A percentile compares a stretch with the other conserved stretches of the same genome.
phyloP scores from a whole-genome alignment of 495 filamentous ascomycete genomes.

The Penicillium soppii region DNA sequence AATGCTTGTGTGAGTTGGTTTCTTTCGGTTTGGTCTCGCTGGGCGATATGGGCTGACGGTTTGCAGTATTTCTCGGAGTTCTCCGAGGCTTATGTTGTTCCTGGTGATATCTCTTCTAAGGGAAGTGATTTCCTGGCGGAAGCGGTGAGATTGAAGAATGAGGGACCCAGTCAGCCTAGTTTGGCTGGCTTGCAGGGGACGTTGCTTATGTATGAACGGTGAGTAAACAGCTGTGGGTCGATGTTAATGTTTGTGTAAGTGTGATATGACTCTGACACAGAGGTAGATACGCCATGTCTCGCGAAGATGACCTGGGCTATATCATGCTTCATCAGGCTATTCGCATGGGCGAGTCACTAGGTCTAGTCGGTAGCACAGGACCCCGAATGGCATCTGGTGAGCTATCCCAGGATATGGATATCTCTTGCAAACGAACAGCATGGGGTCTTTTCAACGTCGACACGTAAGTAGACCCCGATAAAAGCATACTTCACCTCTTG shows the following conservation, averaged over 20 bases:
- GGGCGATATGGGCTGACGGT: neutral
- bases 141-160: conserved; percentile 34
- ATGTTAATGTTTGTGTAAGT: no score
- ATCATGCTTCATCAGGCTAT: conserved; percentile 44
- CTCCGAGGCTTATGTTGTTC: conserved; percentile 42
- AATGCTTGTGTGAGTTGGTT: conserved; percentile 45
- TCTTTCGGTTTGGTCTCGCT: neutral
- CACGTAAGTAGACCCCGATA: conserved; percentile 28
- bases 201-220: conserved; percentile 44
- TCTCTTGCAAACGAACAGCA: conserved; percentile 34
- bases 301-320: conserved; percentile 43
- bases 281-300: conserved; percentile 41
- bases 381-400: conserved; percentile 17
- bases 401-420: conserved; percentile 34
- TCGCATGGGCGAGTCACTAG: conserved; percentile 36
- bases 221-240: no score
- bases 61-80: conserved; percentile 46
- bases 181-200: conserved; percentile 41
- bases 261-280: neutral
- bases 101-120: conserved; percentile 44
- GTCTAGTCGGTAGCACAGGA: conserved; percentile 31
- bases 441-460: conserved; percentile 49
- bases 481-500: no score
- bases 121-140: conserved; percentile 43
- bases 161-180: conserved; percentile 26